phyloP scores from a whole-genome alignment of 106 monocot species.

The Iris macrosiphon region DNA sequence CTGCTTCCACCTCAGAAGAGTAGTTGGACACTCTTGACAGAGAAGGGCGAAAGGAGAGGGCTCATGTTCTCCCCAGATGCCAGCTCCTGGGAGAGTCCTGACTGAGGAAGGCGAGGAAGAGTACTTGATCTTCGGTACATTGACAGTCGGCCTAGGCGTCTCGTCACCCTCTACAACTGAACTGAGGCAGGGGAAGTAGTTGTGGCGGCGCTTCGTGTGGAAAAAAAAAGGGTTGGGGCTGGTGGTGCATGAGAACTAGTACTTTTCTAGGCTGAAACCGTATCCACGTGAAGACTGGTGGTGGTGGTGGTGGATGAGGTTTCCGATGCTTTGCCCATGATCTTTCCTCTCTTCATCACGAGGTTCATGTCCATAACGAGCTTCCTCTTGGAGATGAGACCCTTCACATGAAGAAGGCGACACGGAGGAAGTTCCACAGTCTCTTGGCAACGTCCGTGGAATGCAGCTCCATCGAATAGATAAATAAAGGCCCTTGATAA shows the following conservation, averaged over 20 bases:
- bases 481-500: too few relatives aligned
- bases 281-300: not conserved
- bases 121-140: not conserved
- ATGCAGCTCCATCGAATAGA: slow-evolving; percentile 44
- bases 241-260: slow-evolving; percentile 68
- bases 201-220: slow-evolving; percentile 25
- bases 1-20: slow-evolving; percentile 12
- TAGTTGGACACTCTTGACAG: slow-evolving; percentile 6
- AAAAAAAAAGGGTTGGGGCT: slow-evolving; percentile 33
- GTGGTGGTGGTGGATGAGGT: slow-evolving; percentile 25
- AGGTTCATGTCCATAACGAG: slow-evolving; percentile 52
- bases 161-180: slow-evolving; percentile 6
- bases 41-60: not conserved
- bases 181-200: slow-evolving; percentile 44
- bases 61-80: not conserved
- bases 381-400: slow-evolving; percentile 57
- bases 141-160: not conserved
- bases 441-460: slow-evolving; percentile 26
- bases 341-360: slow-evolving; percentile 54
- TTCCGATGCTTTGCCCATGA: slow-evolving; percentile 37
- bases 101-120: too few relatives aligned
- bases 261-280: slow-evolving; percentile 23
- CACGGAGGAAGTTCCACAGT: slow-evolving; percentile 42
- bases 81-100: not conserved
- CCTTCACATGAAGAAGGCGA: slow-evolving; percentile 69